Evolutionary conservation across 1,139 yeast species (phyloP).

Genomic region (Yarrowia galli): DNA sequence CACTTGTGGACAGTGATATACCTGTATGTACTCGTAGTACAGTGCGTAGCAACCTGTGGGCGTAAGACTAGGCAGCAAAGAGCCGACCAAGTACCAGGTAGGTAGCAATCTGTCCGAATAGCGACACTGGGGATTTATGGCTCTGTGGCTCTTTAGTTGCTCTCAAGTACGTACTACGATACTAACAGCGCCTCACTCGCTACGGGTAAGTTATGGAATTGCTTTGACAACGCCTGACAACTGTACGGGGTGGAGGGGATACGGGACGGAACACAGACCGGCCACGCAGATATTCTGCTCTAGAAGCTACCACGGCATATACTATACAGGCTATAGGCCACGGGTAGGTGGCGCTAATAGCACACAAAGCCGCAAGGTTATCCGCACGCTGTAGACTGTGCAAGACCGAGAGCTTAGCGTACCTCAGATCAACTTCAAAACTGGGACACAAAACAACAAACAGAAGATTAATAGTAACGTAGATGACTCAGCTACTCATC

Average conservation of each 20-base stretch:
- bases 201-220: neutral
- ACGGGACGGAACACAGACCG: neutral
- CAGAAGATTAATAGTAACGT: too few relatives aligned
- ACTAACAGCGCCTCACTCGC: too few relatives aligned
- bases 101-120: neutral
- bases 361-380: neutral
- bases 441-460: neutral
- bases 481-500: neutral
- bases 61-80: neutral
- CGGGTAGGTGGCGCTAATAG: constrained; percentile 7
- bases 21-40: neutral
- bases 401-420: neutral
- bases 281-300: neutral
- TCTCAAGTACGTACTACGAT: too few relatives aligned
- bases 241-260: neutral
- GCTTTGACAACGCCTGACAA: constrained; percentile 3
- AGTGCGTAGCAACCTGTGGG: neutral
- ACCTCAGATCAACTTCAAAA: neutral
- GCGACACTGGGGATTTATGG: neutral
- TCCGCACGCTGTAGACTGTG: too few relatives aligned
- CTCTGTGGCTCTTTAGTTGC: neutral
- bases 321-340: neutral
- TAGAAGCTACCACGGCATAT: neutral
- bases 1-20: neutral
- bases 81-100: neutral